phyloP scores from a whole-genome alignment of 192 early-diverging fungal genomes.

The Backusella morwellensis region DNA sequence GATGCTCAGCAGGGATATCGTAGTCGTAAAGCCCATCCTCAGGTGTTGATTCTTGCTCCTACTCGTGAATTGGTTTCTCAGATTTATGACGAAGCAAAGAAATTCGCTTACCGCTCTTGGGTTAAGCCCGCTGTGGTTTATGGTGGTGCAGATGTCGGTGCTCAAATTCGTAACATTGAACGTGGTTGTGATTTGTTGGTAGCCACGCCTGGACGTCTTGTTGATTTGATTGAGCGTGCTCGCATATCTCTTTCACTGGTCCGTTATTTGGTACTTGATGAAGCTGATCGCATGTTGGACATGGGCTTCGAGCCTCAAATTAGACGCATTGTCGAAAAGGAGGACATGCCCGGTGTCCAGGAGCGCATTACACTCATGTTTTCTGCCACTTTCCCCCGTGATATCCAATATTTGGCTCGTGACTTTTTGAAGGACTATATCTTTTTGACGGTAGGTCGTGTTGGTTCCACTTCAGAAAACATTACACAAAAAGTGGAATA shows the following conservation, averaged over 20 bases:
- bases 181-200: conserved; percentile 94
- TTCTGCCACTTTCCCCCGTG: conserved; percentile 91
- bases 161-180: conserved; percentile 85
- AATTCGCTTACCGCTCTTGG: conserved; percentile 91
- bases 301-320: conserved; percentile 95
- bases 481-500: conserved; percentile 93
- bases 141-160: conserved; percentile 91
- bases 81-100: conserved; percentile 89
- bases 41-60: conserved; percentile 84
- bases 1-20: conserved; percentile 52
- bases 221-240: conserved; percentile 89
- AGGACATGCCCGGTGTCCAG: conserved; percentile 65
- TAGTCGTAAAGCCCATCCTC: conserved; percentile 71
- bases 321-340: conserved; percentile 83
- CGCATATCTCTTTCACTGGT: conserved; percentile 76
- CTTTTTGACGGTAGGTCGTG: conserved; percentile 90
- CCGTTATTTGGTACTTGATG: conserved; percentile 88
- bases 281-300: conserved; percentile 98
- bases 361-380: conserved; percentile 93
- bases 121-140: conserved; percentile 92
- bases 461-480: conserved; percentile 96
- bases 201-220: conserved; percentile 96
- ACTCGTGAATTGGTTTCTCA: conserved; percentile 97
- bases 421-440: conserved; percentile 85
- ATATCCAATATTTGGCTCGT: conserved; percentile 83